Conservation (phyloP, 495 filamentous ascomycete species). For the Penicillium coprophilum region DNA sequence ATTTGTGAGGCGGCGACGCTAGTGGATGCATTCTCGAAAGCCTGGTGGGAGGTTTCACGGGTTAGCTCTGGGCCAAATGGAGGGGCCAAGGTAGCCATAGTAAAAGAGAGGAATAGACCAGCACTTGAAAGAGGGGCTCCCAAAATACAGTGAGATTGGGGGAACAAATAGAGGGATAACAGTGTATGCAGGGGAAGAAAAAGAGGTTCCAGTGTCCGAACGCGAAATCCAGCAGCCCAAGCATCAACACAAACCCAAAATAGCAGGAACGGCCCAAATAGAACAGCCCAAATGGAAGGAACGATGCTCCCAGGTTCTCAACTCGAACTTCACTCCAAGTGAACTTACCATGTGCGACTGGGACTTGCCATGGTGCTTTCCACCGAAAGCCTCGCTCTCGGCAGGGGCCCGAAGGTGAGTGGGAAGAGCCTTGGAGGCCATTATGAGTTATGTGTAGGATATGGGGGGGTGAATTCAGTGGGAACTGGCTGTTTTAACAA, state of each 20-base stretch:
- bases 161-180: neutral
- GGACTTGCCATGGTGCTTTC: conserved; percentile 90
- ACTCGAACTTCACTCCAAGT: neutral
- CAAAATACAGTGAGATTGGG: neutral
- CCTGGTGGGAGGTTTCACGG: conserved; percentile 51
- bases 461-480: neutral
- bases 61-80: conserved; percentile 17
- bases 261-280: neutral
- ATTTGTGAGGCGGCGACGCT: conserved; percentile 97
- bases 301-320: neutral
- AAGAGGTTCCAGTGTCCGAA: neutral
- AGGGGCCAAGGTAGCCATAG: conserved; percentile 4
- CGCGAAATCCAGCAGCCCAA: neutral
- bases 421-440: conserved; percentile 73
- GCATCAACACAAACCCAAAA: neutral
- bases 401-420: conserved; percentile 71
- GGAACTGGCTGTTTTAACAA: neutral
- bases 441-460: conserved; percentile 44
- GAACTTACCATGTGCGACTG: conserved; percentile 91
- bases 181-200: neutral
- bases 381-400: conserved; percentile 53
- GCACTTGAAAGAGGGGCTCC: neutral
- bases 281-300: neutral
- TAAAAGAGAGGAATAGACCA: neutral
- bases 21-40: conserved; percentile 98